Evolutionary conservation across 1,284 basidiomycete species (phyloP).

Genomic region (Puccinia triticina): DNA sequence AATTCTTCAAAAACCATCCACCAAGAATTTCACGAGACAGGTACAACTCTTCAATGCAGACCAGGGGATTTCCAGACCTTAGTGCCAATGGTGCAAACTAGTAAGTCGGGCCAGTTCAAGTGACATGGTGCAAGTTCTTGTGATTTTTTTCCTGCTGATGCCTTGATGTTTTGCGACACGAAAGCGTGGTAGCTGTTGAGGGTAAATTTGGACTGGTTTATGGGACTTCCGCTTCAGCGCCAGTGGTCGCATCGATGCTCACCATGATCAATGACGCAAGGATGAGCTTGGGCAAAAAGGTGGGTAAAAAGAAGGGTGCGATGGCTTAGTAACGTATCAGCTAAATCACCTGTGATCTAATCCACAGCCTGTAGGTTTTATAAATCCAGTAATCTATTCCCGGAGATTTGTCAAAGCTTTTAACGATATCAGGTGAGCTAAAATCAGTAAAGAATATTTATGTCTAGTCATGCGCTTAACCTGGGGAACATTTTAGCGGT

Average conservation of each 20-base stretch:
- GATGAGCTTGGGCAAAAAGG: conserved; percentile 61
- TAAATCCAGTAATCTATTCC: conserved; percentile 68
- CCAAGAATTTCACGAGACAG: conserved; percentile 62
- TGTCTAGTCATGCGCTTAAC: background rate
- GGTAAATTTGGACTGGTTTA: conserved; percentile 58
- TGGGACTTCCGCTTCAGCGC: conserved; percentile 60
- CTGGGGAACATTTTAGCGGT: conserved; percentile 19
- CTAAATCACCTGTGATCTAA: background rate
- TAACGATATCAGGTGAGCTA: conserved; percentile 64
- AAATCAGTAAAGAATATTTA: background rate
- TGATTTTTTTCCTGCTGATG: background rate
- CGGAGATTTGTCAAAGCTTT: conserved; percentile 60
- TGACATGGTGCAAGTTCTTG: background rate
- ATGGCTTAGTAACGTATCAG: background rate
- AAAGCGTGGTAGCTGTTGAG: conserved; percentile 58
- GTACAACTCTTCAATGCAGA: conserved; percentile 65
- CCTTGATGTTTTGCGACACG: background rate
- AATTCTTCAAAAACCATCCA: conserved; percentile 59
- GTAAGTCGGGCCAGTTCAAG: background rate
- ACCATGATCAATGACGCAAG: conserved; percentile 69
- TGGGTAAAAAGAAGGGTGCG: conserved; percentile 9
- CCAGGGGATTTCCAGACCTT: conserved; percentile 61
- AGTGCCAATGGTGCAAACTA: conserved; percentile 63
- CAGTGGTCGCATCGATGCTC: conserved; percentile 65
- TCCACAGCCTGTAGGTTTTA: conserved; percentile 65